phyloP scores from a whole-genome alignment of 352 stramenopile species.

The Phytophthora aleatoria region DNA sequence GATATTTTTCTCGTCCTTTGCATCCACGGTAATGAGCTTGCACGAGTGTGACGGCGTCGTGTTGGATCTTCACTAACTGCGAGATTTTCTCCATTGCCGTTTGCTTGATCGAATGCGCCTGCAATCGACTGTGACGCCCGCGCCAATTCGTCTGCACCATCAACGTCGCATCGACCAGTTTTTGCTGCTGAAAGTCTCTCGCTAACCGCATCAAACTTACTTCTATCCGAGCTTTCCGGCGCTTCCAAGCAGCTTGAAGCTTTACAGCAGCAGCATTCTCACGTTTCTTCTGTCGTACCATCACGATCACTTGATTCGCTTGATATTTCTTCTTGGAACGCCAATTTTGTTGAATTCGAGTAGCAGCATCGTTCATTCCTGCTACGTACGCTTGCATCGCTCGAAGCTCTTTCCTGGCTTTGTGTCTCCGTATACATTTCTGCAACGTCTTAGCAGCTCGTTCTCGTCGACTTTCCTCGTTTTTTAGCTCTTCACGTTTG shows the following conservation, averaged over 20 bases:
- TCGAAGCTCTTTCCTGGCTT: conserved; percentile 43
- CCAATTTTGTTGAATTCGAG: conserved; percentile 60
- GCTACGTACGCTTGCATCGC: conserved; percentile 30
- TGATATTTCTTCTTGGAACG: conserved; percentile 48
- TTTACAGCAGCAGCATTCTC: conserved; percentile 54
- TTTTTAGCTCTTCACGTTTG: conserved; percentile 43
- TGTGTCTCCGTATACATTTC: conserved; percentile 39
- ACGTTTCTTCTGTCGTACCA: conserved; percentile 35
- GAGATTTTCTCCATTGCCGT: conserved; percentile 46
- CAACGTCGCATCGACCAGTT: conserved; percentile 35
- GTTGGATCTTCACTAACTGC: conserved; percentile 57
- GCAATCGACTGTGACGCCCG: conserved; percentile 34
- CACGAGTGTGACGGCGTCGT: conserved; percentile 76
- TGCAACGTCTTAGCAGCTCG: conserved; percentile 54
- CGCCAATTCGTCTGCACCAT: conserved; percentile 62
- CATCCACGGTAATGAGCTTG: conserved; percentile 76
- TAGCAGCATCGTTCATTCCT: conserved; percentile 40
- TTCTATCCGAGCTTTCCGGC: conserved; percentile 49
- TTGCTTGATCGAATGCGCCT: conserved; percentile 38
- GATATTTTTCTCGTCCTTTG: conserved; percentile 67
- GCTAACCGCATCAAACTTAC: conserved; percentile 47
- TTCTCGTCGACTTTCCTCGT: conserved; percentile 38
- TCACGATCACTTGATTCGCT: conserved; percentile 44
- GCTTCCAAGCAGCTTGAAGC: conserved; percentile 67
- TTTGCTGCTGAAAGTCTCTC: conserved; percentile 42